Percentiles rank a stretch among this genome's conserved stretches.
phyloP scores from a whole-genome alignment of 1,139 yeast species.

The Yamadazyma siamensis region DNA sequence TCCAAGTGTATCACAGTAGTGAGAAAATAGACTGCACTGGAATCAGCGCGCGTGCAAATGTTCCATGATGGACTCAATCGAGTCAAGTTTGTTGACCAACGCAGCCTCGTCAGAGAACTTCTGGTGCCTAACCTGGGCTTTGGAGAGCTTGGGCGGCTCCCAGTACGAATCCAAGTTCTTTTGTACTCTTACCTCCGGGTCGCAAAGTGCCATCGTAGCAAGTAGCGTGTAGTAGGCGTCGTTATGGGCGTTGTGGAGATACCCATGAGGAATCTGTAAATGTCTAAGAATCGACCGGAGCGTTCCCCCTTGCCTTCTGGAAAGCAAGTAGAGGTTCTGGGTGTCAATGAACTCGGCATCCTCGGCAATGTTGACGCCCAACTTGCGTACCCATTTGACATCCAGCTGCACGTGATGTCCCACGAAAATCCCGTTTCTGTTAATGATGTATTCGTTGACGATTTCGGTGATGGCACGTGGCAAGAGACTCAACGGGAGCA shows the following conservation, averaged over 20 bases:
- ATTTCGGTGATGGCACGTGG: constrained; percentile 37
- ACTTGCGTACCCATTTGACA: constrained; percentile 44
- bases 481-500: constrained; percentile 35
- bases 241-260: constrained; percentile 78
- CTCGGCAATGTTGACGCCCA: constrained; percentile 46
- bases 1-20: too few relatives aligned
- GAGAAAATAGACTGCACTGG: too few relatives aligned
- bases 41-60: too few relatives aligned
- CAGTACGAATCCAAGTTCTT: constrained; percentile 17
- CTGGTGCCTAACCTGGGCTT: constrained; percentile 2
- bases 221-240: constrained; percentile 73
- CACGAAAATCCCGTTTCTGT: constrained; percentile 40
- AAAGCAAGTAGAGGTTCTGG: constrained; percentile 39
- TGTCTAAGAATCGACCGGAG: constrained; percentile 51
- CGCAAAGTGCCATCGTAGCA: constrained; percentile 53
- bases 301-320: constrained; percentile 45
- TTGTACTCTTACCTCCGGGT: constrained; percentile 34
- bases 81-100: too few relatives aligned
- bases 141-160: constrained; percentile 9
- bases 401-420: constrained; percentile 73
- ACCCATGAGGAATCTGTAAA: constrained; percentile 60
- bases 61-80: too few relatives aligned
- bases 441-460: constrained; percentile 38
- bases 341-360: constrained; percentile 49
- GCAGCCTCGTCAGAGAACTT: constrained; percentile 13